Percentiles rank a stretch among this genome's conserved stretches.
These are phyloP conservation scores for Candida adriatica DNA, from an alignment of 805 yeast species.

Conservation along the genomic window DNA sequence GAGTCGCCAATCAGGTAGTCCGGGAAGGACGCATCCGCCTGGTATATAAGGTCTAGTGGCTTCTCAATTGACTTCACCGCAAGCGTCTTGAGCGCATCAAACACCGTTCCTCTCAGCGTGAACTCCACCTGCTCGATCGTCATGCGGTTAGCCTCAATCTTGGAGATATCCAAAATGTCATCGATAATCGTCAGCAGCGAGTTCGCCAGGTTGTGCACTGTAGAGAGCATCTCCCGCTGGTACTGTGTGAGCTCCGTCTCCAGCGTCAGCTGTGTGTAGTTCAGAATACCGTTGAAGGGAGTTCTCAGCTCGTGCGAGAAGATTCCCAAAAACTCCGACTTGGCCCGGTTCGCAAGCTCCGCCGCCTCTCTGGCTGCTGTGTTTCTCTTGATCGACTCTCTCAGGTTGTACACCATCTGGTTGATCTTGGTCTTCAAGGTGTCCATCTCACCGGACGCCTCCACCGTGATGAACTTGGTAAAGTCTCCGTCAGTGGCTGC, in stretches of 20 bases:
- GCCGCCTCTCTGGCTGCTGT: conserved; percentile 95
- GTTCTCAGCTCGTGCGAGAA: conserved; percentile 87
- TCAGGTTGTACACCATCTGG: conserved; percentile 78
- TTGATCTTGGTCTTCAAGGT: conserved; percentile 45
- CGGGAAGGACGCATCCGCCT: conserved; percentile 81
- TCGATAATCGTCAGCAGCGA: conserved; percentile 82
- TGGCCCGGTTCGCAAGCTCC: conserved; percentile 81
- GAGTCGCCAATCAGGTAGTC: conserved; percentile 86
- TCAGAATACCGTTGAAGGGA: conserved; percentile 89
- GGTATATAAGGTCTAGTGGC: conserved; percentile 70
- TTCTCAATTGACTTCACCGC: conserved; percentile 89
- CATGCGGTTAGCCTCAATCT: conserved; percentile 91
- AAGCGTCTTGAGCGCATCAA: conserved; percentile 82
- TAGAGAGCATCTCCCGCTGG: conserved; percentile 86
- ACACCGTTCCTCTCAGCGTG: conserved; percentile 78
- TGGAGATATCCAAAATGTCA: conserved; percentile 86
- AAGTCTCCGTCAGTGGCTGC: conserved; percentile 94
- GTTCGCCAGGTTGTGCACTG: conserved; percentile 83
- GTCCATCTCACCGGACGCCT: conserved; percentile 87
- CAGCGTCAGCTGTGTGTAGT: conserved; percentile 84
- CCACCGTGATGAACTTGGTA: conserved; percentile 84
- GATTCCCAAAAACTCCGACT: conserved; percentile 84
- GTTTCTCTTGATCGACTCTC: conserved; percentile 86
- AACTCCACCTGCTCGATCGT: conserved; percentile 87
- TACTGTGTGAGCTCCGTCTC: conserved; percentile 88